Evolutionary conservation across 73 alveolate species (phyloP).

Genomic region (Paramecium caudatum): DNA sequence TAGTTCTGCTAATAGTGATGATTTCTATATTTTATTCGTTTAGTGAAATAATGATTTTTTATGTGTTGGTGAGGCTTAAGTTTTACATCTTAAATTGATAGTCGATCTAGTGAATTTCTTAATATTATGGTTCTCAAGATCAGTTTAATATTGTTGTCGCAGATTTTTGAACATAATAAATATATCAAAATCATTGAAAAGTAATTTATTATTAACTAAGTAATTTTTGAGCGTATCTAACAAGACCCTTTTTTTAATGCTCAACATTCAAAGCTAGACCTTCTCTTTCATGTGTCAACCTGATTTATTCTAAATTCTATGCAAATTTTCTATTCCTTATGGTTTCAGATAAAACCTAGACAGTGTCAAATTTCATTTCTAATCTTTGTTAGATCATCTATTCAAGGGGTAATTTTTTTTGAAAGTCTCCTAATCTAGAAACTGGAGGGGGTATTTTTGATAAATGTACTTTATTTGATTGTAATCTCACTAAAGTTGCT

Average conservation of each 20-base stretch:
- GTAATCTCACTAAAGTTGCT: neutral
- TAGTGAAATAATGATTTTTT: no score
- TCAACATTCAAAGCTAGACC: conserved; percentile 40
- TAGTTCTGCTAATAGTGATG: neutral
- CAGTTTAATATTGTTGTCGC: neutral
- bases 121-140: conserved; percentile 12
- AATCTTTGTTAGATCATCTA: neutral
- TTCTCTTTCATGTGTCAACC: conserved; percentile 29
- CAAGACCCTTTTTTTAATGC: conserved; percentile 10
- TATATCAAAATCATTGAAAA: conserved; percentile 19
- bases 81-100: conserved; percentile 30
- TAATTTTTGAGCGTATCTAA: conserved; percentile 31
- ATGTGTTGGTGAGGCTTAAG: neutral
- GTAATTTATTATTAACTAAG: conserved; percentile 19
- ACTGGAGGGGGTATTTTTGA: neutral
- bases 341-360: neutral
- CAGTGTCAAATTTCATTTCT: neutral
- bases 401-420: conserved; percentile 27
- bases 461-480: neutral
- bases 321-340: neutral
- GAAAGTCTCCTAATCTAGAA: neutral
- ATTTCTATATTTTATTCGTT: neutral
- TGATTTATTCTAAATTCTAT: neutral
- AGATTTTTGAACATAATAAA: conserved; percentile 36
- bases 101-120: conserved; percentile 20